Evolutionary conservation across 2,329 filamentous ascomycete genomes (phyloP).

Genomic region (Nemania sp.): DNA sequence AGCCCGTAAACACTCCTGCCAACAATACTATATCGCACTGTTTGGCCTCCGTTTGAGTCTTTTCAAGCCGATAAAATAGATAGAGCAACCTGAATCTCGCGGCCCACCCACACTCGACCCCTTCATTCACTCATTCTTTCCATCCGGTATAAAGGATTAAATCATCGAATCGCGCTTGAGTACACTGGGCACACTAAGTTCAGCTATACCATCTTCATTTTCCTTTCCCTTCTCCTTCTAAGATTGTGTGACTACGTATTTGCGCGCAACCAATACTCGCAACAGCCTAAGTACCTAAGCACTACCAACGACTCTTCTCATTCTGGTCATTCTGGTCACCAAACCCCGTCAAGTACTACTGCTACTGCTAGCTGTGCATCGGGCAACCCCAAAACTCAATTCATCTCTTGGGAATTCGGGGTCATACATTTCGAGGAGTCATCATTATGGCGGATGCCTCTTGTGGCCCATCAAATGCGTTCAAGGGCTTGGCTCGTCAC

Average conservation of each 20-base stretch:
- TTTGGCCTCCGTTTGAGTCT: neutral
- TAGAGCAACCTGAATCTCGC: neutral
- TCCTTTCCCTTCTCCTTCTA: neutral
- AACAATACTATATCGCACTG: neutral
- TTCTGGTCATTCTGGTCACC: too few species aligned
- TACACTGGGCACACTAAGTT: neutral
- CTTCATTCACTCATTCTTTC: neutral
- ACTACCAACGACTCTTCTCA: neutral
- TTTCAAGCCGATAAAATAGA: neutral
- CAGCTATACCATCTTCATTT: neutral
- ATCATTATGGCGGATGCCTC: conserved; percentile 58
- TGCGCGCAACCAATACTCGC: neutral
- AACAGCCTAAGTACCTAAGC: neutral
- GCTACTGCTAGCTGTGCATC: neutral
- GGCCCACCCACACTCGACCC: neutral
- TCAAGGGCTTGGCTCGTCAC: conserved; percentile 80
- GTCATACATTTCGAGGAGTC: neutral
- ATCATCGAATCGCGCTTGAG: neutral
- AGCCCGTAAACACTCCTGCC: neutral
- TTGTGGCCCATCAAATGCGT: conserved; percentile 80
- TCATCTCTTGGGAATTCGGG: neutral
- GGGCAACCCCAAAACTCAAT: neutral
- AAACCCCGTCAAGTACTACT: neutral
- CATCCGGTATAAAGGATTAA: neutral
- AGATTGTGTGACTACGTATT: neutral